Evolutionary conservation across 1,284 basidiomycete genomes (phyloP).

Genomic region (Cryptococcus depauperatus): DNA sequence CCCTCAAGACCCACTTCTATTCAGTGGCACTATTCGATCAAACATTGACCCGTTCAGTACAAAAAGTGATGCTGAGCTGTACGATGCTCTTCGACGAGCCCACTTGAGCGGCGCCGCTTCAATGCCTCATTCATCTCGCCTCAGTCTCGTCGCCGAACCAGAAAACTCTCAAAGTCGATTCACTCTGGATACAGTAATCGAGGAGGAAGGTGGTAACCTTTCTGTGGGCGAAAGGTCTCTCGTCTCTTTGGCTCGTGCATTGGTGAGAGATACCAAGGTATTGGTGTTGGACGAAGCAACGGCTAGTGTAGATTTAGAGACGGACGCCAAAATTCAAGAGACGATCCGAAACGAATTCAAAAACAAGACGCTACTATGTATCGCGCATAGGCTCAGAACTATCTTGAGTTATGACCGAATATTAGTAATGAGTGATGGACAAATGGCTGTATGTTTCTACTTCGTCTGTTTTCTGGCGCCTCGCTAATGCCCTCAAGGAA

Average conservation of each 20-base stretch:
- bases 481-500: constrained; percentile 48
- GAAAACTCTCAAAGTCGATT: constrained; percentile 52
- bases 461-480: not conserved
- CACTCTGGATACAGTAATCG: constrained; percentile 68
- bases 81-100: constrained; percentile 72
- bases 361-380: constrained; percentile 57
- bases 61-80: constrained; percentile 65
- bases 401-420: constrained; percentile 74
- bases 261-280: constrained; percentile 51
- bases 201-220: constrained; percentile 77
- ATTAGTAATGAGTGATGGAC: constrained; percentile 60
- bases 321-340: constrained; percentile 61
- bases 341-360: constrained; percentile 61
- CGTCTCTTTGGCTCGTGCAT: constrained; percentile 61
- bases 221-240: constrained; percentile 59
- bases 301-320: constrained; percentile 54
- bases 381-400: constrained; percentile 63
- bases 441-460: constrained; percentile 46
- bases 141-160: too few relatives aligned
- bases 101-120: constrained; percentile 53
- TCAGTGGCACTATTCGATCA: constrained; percentile 52
- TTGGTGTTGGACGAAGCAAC: constrained; percentile 56
- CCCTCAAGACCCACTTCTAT: constrained; percentile 69
- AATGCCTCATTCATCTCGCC: constrained; percentile 3
- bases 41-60: constrained; percentile 66